Evolutionary conservation across 768 basidiomycete species (phyloP).

Genomic region (Leucosporidium creatinivorum): DNA sequence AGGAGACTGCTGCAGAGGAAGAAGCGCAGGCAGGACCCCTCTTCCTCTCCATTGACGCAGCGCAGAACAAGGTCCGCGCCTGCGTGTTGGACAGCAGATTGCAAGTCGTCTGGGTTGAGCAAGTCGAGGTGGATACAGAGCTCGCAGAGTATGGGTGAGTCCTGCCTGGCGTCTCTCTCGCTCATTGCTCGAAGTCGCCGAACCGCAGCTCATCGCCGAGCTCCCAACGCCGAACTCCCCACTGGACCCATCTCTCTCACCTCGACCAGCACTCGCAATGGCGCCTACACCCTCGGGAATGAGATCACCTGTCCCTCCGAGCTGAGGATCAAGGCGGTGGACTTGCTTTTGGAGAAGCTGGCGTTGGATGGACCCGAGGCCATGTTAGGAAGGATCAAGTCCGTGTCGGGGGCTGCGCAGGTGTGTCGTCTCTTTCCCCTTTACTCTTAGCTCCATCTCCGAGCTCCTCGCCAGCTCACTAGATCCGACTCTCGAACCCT

Average conservation of each 20-base stretch:
- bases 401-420: constrained; percentile 6
- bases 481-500: too few relatives aligned
- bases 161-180: too few relatives aligned
- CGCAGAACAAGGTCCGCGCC: background rate
- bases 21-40: constrained; percentile 1
- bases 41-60: constrained; percentile 20
- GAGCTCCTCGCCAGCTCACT: too few relatives aligned
- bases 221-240: too few relatives aligned
- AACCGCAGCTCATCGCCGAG: too few relatives aligned
- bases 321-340: constrained; percentile 13
- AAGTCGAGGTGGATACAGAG: constrained; percentile 13
- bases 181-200: too few relatives aligned
- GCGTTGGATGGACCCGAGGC: constrained; percentile 5
- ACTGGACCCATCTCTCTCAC: background rate
- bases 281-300: constrained; percentile 16
- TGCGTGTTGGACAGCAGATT: constrained; percentile 6
- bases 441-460: background rate
- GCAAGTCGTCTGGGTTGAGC: constrained; percentile 11
- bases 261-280: constrained; percentile 9
- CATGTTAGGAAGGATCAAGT: background rate
- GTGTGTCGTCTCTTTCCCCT: background rate
- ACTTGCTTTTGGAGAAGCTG: constrained; percentile 24
- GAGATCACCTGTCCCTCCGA: constrained; percentile 12
- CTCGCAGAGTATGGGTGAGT: constrained; percentile 17
- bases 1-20: background rate